Base-by-base conservation (phyloP, 176 grass and related monocot species). In the Canna indica region DNA sequence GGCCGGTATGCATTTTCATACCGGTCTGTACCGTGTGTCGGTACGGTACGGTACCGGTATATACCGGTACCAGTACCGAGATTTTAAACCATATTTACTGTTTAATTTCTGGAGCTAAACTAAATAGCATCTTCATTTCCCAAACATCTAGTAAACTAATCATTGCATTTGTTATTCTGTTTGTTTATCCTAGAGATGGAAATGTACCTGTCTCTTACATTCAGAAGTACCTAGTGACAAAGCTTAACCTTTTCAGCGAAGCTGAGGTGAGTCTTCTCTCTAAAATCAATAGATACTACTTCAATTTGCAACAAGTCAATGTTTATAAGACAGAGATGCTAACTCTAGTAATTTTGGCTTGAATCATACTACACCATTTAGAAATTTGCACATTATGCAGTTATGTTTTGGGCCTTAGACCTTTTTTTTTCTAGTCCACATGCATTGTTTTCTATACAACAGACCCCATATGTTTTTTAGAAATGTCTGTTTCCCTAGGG, bases 181-280 rank as follows among this genome's bases (percentile, higher is more conserved):
- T 64, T 77, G 31, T 78, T 69, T 64, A 41, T 84, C 81, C 76
- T 83, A 99, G 95, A 83, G 78, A 94, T 53, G 61, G 87, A 58
- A 81, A 50, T 71, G 32, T 99, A 56, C 81, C 83, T 22, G 35
- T 86, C 71, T 94, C 89, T 25, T 86, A 78, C 1, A 80, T 99
- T 39, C 90, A 86, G 77, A 94, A 82, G 67, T 90, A 88, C 75
- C 86, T 99, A 30, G 75, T 67, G 63, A 78, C 8, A 33, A 94
- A 94, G 77, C 87, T 99, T 73, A 81, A 70, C 72, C 78, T 99
- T 56, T 39, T 66, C 75, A 86, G 68, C 68, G 95, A 94, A 66
- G 78, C 85, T 53, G 87, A 99, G 95, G 95, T 99, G 75, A 47
- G 69, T 73, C 59, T 66, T 66, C 35, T 38, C 35, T 38, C 34